Conservation (phyloP, 192 early-diverging fungal species). For the Lobosporangium transversale region DNA sequence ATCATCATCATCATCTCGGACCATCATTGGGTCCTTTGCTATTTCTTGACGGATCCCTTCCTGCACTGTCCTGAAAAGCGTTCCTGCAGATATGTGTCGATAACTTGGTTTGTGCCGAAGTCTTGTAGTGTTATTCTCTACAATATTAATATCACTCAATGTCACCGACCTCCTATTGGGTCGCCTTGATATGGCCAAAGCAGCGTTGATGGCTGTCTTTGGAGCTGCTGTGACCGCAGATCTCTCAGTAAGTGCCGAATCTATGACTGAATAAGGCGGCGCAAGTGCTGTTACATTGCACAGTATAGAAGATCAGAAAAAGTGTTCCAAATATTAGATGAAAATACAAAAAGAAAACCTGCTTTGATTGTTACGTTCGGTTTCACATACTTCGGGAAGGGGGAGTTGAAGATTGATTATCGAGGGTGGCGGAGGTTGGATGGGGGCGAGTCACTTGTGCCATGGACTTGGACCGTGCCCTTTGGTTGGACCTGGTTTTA, state of each 20-base stretch:
- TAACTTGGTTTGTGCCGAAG: slow-evolving; percentile 43
- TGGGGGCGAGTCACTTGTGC: slow-evolving; percentile 10
- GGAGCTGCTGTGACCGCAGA: too few species aligned
- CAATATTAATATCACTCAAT: slow-evolving; percentile 16
- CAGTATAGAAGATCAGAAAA: too few species aligned
- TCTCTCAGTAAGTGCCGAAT: too few species aligned
- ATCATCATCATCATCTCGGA: neutral
- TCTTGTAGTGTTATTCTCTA: slow-evolving; percentile 3
- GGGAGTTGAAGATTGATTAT: neutral
- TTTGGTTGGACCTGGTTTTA: neutral
- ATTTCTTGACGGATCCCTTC: slow-evolving; percentile 13
- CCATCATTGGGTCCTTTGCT: slow-evolving; percentile 1
- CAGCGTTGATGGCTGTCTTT: neutral
- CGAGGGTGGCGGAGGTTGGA: too few species aligned
- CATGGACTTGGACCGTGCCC: slow-evolving; percentile 41
- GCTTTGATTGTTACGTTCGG: neutral
- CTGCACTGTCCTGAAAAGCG: slow-evolving; percentile 33
- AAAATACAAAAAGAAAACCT: too few species aligned
- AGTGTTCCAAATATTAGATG: too few species aligned
- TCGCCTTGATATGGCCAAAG: neutral
- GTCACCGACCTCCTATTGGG: slow-evolving; percentile 20
- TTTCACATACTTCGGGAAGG: neutral
- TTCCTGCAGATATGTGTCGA: slow-evolving; percentile 38
- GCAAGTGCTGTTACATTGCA: too few species aligned
- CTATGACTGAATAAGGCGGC: too few species aligned